phyloP scores from a whole-genome alignment of 345 rosid species.

The Salix arbutifolia region DNA sequence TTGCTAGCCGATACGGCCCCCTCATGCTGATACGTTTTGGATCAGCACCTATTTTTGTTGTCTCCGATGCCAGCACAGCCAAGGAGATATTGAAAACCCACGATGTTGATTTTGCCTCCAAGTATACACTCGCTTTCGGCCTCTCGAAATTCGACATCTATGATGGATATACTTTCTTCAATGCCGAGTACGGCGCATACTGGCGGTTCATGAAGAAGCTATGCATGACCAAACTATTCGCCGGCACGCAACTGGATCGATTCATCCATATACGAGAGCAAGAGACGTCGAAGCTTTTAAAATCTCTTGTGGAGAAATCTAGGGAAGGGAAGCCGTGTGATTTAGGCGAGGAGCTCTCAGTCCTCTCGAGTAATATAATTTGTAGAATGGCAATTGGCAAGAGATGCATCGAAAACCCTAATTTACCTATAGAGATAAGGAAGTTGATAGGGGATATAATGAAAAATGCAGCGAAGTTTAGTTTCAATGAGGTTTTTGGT shows the following conservation, averaged over 20 bases:
- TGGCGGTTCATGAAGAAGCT: conserved; percentile 75
- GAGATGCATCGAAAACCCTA: conserved; percentile 43
- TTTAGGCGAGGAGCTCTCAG: conserved; percentile 41
- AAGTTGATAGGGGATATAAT: conserved; percentile 35
- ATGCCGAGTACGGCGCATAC: conserved; percentile 51
- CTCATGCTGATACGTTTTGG: conserved; percentile 8
- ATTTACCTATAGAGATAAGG: conserved; percentile 45
- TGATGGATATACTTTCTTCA: conserved; percentile 48
- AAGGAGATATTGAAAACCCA: conserved; percentile 44
- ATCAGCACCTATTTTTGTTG: conserved; percentile 19
- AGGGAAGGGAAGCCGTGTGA: conserved; percentile 38
- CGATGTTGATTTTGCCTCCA: conserved; percentile 49
- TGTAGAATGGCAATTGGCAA: conserved; percentile 70
- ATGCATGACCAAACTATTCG: conserved; percentile 56
- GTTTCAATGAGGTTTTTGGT: conserved; percentile 60
- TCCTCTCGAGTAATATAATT: conserved; percentile 48
- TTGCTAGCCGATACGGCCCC: conserved; percentile 10
- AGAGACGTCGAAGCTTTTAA: conserved; percentile 42
- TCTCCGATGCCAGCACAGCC: conserved; percentile 45
- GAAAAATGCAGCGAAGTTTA: conserved; percentile 49
- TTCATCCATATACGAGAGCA: conserved; percentile 49
- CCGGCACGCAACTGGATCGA: conserved; percentile 47
- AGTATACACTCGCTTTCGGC: conserved; percentile 44
- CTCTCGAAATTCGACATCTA: conserved; percentile 51
- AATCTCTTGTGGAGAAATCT: conserved; percentile 24